Percentiles rank a stretch among this genome's conserved stretches.
phyloP scores from a whole-genome alignment of 768 basidiomycete genomes.

The Suillus cothurnatus region DNA sequence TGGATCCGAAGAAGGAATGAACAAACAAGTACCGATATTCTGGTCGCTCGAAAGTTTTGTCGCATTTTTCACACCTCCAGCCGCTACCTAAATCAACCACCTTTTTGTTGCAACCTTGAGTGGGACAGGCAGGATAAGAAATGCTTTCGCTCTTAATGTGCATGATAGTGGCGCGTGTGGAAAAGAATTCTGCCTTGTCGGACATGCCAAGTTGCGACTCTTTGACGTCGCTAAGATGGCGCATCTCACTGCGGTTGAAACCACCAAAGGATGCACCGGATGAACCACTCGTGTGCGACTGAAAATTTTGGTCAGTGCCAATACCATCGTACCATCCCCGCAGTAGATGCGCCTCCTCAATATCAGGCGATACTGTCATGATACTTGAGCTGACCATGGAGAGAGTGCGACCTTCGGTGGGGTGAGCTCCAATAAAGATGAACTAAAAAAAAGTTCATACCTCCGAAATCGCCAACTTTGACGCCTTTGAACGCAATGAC shows the following conservation, averaged over 20 bases:
- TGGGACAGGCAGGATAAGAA: conserved; percentile 87
- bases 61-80: conserved; percentile 97
- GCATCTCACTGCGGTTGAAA: conserved; percentile 75
- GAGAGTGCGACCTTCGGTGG: conserved; percentile 67
- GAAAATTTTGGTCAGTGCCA: conserved; percentile 67
- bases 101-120: conserved; percentile 86
- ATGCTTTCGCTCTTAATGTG: conserved; percentile 85
- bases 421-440: conserved; percentile 14
- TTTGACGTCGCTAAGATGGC: conserved; percentile 77
- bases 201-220: conserved; percentile 71
- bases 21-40: conserved; percentile 65
- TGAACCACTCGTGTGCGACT: conserved; percentile 58
- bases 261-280: conserved; percentile 40
- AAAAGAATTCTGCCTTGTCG: conserved; percentile 82
- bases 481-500: conserved; percentile 94
- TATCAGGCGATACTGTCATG: conserved; percentile 87
- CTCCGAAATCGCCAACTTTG: conserved; percentile 90
- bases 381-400: conserved; percentile 81
- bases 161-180: conserved; percentile 78
- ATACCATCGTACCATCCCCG: conserved; percentile 90
- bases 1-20: neutral
- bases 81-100: conserved; percentile 64
- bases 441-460: conserved; percentile 36
- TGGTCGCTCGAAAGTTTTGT: conserved; percentile 66
- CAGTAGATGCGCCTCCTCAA: conserved; percentile 82